Evolutionary conservation across 768 basidiomycete genomes (phyloP), one percentile per base, ranked within the genome.

Genomic region (Lactarius sp.): DNA sequence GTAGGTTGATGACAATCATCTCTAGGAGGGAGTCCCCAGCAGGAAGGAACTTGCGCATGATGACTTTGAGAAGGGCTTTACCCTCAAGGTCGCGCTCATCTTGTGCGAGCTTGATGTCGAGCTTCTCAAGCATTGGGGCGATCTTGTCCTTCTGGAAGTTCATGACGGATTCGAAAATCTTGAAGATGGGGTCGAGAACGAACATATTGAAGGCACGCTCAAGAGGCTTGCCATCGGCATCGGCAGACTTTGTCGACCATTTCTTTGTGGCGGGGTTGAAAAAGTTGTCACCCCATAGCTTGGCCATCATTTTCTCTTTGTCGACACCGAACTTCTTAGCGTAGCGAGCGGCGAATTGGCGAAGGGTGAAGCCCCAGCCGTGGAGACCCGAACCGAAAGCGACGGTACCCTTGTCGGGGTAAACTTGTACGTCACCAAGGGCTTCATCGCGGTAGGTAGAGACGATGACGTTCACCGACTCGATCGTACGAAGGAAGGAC

Each of bases 1-100:
- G 96, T 68, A 99, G 87, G 81, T 98, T 93, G 78, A 99, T 92
- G 82, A 98, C 94, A 77, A 98, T 98, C 97, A 99, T 99, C 84
- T 98, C 97, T 79, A 99, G 76, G 70, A 99, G 87, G 52, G 95
- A 89, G 78, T 99, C 97, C 73, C 97, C 97, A 67, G 97, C 97
- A 73, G 97, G 97, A 69, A 98, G 82, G 90, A 98, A 99, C 79
- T 97, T 97, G 78, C 94, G 90, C 97, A 99, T 98, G 78, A 98
- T 77, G 70, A 88, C 87, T 81, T 99, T 99, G 76, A 99, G 90
- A 71, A 99, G 87, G 22, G 85, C 83, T 79, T 99, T 99, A 74
- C 93, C 89, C 76, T 98, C 96, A 68, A 92, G 84, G 68, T 97
- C 97, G 72, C 86, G 87, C 82, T 97, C 96, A 1, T 95, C 92